Evolutionary conservation across 768 basidiomycete genomes (phyloP), one percentile per base, ranked within the genome.

Genomic region (Amanita brunnescens): DNA sequence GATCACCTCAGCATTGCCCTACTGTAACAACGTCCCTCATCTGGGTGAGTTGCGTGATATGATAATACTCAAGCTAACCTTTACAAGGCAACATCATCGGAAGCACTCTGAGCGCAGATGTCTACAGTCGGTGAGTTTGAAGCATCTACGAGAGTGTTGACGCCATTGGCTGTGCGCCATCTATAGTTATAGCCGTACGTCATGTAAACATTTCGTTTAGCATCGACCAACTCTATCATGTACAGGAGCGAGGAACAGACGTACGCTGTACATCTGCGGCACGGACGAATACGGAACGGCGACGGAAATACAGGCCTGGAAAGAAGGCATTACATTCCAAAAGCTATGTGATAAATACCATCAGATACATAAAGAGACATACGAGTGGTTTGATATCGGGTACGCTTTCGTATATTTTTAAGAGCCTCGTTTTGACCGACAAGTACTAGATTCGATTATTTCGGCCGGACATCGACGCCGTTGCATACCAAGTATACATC

Each of bases 261-360:
- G 85, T 38, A 95, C 92, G 0, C 75, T 98, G 26, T 99, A 95
- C 64, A 78, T 99, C 51, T 99, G 96, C 67, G 96, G 96, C 21
- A 98, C 96, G 3, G 96, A 99, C 63, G 96, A 99, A 68, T 99
- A 99, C 60, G 96, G 96, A n/a, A 99, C 96, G 6, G 95, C 96
- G 0, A 96, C 96, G 0, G 96, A 99, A 73, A 97, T 93, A 2
- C 94, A 96, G 65, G 95, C 96, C 3, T 66, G 91, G 53, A 91
- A 92, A 62, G 91, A 95, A 63, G 81, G 83, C 0, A 65, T 93
- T 33, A 81, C 87, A 10, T 87, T 91, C 0, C 73, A 72, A 54
- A 79, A 83, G 57, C 74, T 97, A 1, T 96, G 92, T 65, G 88
- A 93, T 67, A 93, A 94, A 69, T 97, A 97, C 65, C 71, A 94